A percentile compares a stretch with the other conserved stretches of the same genome.
phyloP scores from a whole-genome alignment of 306 rosid species.

The Oemleria cerasiformis region DNA sequence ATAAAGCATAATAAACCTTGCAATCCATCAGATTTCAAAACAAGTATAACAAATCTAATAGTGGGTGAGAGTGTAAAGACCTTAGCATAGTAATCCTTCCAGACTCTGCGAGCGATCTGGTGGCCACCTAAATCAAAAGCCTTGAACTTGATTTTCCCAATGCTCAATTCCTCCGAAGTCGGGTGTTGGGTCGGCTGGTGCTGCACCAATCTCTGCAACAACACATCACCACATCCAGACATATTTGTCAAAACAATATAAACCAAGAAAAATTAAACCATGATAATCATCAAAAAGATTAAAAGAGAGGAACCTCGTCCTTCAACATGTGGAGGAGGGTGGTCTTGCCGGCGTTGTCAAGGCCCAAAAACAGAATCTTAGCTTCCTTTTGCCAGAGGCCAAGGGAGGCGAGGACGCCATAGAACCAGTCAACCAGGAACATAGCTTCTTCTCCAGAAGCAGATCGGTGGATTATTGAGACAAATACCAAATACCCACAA shows the following conservation, averaged over 20 bases:
- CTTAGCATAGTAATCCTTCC: conserved; percentile 98
- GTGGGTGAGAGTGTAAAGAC: conserved; percentile 22
- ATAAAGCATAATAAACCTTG: conserved; percentile 77
- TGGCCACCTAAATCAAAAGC: conserved; percentile 97
- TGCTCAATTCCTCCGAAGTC: conserved; percentile 90
- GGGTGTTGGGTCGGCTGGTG: conserved; percentile 94
- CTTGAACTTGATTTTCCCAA: conserved; percentile 90
- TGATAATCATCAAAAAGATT: neutral
- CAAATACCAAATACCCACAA: neutral
- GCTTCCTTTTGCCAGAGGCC: conserved; percentile 99
- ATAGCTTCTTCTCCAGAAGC: conserved; percentile 23
- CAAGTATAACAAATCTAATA: neutral
- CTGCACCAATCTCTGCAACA: conserved; percentile 83
- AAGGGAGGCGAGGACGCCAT: conserved; percentile 82
- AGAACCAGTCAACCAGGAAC: conserved; percentile 92
- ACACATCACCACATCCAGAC: neutral
- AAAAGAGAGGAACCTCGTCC: conserved; percentile 66
- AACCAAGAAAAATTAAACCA: neutral
- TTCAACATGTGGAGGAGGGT: conserved; percentile 97
- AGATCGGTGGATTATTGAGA: conserved; percentile 17
- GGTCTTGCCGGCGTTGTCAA: conserved; percentile 94
- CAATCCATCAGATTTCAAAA: conserved; percentile 25
- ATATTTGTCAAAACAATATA: neutral
- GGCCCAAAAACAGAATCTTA: conserved; percentile 89
- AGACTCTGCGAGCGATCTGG: conserved; percentile 89